Percentiles rank a stretch among this genome's conserved stretches.
Evolutionary conservation across 441 rosid genomes (phyloP).

Genomic region (Erysimum cheiri): DNA sequence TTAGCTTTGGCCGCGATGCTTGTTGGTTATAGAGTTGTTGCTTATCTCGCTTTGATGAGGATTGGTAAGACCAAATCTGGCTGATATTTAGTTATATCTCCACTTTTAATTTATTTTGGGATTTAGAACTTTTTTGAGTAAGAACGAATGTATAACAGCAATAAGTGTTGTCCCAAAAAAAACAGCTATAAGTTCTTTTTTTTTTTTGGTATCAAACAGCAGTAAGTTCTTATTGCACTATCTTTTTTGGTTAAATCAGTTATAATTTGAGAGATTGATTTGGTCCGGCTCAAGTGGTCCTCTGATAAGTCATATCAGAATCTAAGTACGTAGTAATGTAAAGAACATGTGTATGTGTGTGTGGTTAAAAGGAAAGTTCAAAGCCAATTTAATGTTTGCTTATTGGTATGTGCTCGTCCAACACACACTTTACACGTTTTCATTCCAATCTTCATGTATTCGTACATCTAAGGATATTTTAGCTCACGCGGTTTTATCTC

Average conservation of each 20-base stretch:
- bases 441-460: background rate
- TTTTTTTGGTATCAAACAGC: too few species aligned
- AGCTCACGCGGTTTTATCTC: constrained; percentile 15
- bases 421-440: constrained; percentile 30
- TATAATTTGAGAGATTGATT: background rate
- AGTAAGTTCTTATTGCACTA: background rate
- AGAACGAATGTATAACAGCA: constrained; percentile 17
- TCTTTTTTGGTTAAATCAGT: background rate
- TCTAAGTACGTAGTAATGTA: constrained; percentile 29
- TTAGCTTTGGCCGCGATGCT: constrained; percentile 72
- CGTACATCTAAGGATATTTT: constrained; percentile 6
- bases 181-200: too few species aligned
- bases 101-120: background rate
- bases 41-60: constrained; percentile 74
- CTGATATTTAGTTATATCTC: constrained; percentile 11
- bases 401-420: constrained; percentile 17
- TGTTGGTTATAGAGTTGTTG: constrained; percentile 79
- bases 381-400: constrained; percentile 38
- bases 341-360: constrained; percentile 33
- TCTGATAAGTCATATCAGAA: constrained; percentile 24
- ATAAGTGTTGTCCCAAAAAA: background rate
- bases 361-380: constrained; percentile 37
- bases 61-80: constrained; percentile 46
- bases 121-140: constrained; percentile 19
- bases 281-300: constrained; percentile 33